phyloP scores from a whole-genome alignment of 2,329 filamentous ascomycete species.

The Phaeosphaeriaceae sp. region DNA sequence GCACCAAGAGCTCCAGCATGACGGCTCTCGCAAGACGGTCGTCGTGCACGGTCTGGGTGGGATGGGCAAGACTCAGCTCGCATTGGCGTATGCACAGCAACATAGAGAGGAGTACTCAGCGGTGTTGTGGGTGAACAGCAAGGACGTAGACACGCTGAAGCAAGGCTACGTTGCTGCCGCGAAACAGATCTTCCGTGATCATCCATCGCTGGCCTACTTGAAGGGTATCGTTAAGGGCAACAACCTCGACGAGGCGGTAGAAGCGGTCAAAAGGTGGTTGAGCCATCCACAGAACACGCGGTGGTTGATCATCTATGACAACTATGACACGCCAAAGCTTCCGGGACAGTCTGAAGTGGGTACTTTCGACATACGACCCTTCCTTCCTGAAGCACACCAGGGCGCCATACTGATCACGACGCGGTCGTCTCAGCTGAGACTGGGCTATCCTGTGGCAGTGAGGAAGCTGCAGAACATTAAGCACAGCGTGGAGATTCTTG shows the following conservation, averaged over 20 bases:
- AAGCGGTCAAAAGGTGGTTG: slow-evolving; percentile 50
- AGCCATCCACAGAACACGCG: slow-evolving; percentile 40
- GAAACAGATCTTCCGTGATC: slow-evolving; percentile 33
- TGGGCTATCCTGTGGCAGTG: slow-evolving; percentile 4
- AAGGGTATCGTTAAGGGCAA: slow-evolving; percentile 24
- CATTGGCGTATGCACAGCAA: slow-evolving; percentile 44
- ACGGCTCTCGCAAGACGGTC: slow-evolving; percentile 30
- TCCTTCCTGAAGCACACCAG: background rate
- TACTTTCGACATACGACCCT: slow-evolving; percentile 38
- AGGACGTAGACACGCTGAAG: slow-evolving; percentile 40
- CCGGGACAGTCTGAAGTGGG: background rate
- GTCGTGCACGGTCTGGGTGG: slow-evolving; percentile 53
- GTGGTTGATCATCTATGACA: slow-evolving; percentile 53
- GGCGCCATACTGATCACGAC: slow-evolving; percentile 6
- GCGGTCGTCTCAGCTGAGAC: slow-evolving; percentile 8
- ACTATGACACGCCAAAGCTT: slow-evolving; percentile 51
- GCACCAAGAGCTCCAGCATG: slow-evolving; percentile 26
- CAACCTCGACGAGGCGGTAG: slow-evolving; percentile 34
- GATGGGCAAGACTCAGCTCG: slow-evolving; percentile 55
- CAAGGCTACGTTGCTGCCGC: slow-evolving; percentile 16
- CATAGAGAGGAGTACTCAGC: slow-evolving; percentile 48
- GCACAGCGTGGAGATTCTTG: slow-evolving; percentile 9
- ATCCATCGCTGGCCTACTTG: slow-evolving; percentile 32
- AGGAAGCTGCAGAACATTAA: slow-evolving; percentile 6
- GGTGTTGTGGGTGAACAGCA: slow-evolving; percentile 54